Evolutionary conservation across 495 filamentous ascomycete species (phyloP).

Genomic region (Podospora sp.): DNA sequence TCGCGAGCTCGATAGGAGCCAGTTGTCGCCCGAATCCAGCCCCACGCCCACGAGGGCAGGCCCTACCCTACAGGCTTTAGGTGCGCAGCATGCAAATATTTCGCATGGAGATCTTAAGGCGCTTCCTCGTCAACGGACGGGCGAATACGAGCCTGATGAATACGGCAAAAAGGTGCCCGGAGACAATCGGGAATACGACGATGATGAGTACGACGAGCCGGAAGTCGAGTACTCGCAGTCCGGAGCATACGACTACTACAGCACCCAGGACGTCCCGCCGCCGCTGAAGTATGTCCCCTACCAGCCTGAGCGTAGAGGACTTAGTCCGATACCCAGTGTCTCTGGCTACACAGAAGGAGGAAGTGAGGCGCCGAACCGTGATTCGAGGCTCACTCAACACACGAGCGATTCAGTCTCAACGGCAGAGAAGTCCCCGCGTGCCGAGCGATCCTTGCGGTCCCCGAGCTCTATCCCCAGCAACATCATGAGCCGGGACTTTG

Average conservation of each 20-base stretch:
- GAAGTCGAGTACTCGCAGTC: constrained; percentile 44
- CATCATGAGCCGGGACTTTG: constrained; percentile 44
- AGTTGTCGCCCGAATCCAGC: constrained; percentile 43
- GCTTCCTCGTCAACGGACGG: constrained; percentile 45
- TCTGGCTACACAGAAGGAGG: constrained; percentile 67
- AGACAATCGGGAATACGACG: constrained; percentile 41
- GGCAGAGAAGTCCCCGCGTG: constrained; percentile 37
- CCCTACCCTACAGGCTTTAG: constrained; percentile 44
- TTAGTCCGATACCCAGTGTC: constrained; percentile 88
- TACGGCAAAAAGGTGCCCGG: constrained; percentile 44
- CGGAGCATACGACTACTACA: constrained; percentile 52
- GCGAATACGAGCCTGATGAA: constrained; percentile 53
- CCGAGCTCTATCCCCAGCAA: constrained; percentile 45
- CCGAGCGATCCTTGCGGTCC: constrained; percentile 40
- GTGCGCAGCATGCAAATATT: constrained; percentile 53
- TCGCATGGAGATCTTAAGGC: constrained; percentile 54
- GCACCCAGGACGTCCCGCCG: constrained; percentile 56
- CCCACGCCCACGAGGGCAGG: constrained; percentile 46
- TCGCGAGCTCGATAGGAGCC: constrained; percentile 58
- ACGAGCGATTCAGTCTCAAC: constrained; percentile 49
- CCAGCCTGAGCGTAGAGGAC: constrained; percentile 59
- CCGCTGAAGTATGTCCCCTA: constrained; percentile 61
- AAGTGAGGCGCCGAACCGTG: constrained; percentile 51
- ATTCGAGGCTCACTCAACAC: constrained; percentile 52
- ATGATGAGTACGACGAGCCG: constrained; percentile 42